Base-by-base conservation (phyloP, 169 alveolate species). In the Cryptosporidium sp. region DNA sequence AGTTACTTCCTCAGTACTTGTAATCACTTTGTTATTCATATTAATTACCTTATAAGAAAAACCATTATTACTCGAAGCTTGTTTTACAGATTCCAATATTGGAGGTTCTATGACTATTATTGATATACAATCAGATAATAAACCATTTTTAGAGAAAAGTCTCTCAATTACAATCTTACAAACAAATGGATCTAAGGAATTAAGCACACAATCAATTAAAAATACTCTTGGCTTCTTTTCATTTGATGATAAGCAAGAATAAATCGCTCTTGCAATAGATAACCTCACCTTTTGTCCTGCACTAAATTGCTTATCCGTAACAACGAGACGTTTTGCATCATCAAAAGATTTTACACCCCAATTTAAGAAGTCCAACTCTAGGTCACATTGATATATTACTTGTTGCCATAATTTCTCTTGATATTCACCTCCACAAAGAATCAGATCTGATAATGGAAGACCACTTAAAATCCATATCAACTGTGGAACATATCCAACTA, bases 221-320 rank as follows among this genome's bases (percentile, higher is more conserved):
- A 80, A 16, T 6, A 80, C 18, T 62, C 56, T 62, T 8, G 89
- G 75, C 42, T 51, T 65, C 10, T 37, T 44, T 8, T 26, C 39
- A 26, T 44, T 61, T 1, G 14, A 26, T 21, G 89, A 80, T 10
- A 61, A 45, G 14, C 23, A 39, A 18, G 73, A 75, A 35, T 80
- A 80, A 18, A 80, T 80, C 0, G 89, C 89, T 65, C 89, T 80
- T 26, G 89, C 72, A 3, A 80, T 12, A 10, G 89, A 80, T 16
- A 80, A n/a, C 31, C 89, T 60, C 3, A 80, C 89, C 35, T 67
- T 80, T 33, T 80, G 89, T 6, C 89, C 89, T 12, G 89, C 65
- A 45, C 89, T 80, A 14, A 80, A 65, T 35, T 80, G 89, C 14
- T 53, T 80, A 18, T 80, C 89, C 10, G 89, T 80, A 80, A 80